Evolutionary conservation across 2,329 filamentous ascomycete species (phyloP).

Genomic region (Cladobotryum protrusum): DNA sequence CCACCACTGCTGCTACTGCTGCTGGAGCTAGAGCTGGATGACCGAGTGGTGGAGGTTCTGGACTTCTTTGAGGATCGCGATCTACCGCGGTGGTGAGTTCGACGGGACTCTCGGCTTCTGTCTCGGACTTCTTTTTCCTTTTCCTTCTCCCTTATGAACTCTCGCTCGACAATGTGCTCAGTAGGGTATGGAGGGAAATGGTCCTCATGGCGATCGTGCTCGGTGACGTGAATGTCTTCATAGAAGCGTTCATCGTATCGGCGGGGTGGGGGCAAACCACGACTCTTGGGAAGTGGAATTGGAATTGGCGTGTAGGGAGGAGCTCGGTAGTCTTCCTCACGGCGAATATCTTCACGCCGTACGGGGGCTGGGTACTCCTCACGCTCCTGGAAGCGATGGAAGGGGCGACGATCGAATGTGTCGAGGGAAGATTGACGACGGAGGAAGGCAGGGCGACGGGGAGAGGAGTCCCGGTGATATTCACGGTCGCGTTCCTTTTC

Average conservation of each 20-base stretch:
- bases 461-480: slow-evolving; percentile 39
- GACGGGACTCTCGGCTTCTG: slow-evolving; percentile 34
- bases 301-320: slow-evolving; percentile 54
- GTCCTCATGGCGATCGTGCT: slow-evolving; percentile 63
- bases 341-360: slow-evolving; percentile 40
- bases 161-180: slow-evolving; percentile 55
- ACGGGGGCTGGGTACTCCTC: slow-evolving; percentile 60
- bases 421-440: slow-evolving; percentile 85
- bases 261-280: slow-evolving; percentile 53
- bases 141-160: slow-evolving; percentile 35
- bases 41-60: slow-evolving; percentile 33
- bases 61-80: slow-evolving; percentile 32
- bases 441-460: slow-evolving; percentile 59
- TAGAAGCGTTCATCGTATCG: slow-evolving; percentile 51
- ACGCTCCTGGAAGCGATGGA: slow-evolving; percentile 41
- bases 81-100: slow-evolving; percentile 35
- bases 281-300: slow-evolving; percentile 61
- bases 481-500: slow-evolving; percentile 50
- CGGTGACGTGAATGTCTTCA: slow-evolving; percentile 63
- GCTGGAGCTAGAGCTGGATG: slow-evolving; percentile 41
- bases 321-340: slow-evolving; percentile 42
- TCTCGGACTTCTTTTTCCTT: slow-evolving; percentile 31
- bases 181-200: slow-evolving; percentile 46
- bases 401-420: slow-evolving; percentile 74
- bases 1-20: slow-evolving; percentile 37